Evolutionary conservation across 805 yeast species (phyloP), one percentile per base, ranked within the genome.

Genomic region (Debaryomyces hansenii): DNA sequence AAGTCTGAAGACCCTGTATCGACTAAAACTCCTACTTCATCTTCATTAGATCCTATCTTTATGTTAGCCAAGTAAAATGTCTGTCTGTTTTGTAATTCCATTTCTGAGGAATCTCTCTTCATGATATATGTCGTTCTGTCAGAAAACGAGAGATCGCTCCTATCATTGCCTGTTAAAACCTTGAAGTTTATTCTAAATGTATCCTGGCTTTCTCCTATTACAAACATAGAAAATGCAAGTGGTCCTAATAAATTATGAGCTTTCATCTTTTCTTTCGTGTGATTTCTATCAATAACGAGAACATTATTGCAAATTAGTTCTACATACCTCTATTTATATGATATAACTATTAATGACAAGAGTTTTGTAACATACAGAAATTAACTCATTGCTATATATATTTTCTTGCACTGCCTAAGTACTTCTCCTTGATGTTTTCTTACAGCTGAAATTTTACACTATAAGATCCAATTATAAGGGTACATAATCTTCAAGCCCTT

Each of bases 1-100:
- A 72, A 58, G 51, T 72, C 77, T 8, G 74, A 66, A 5, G 75
- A 68, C 2, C 75, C 77, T 20, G 75, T 72, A 52, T 70, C 75
- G 8, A 72, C 62, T 49, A 68, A 57, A 2, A 69, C 72, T 8
- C 59, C 55, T 7, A 59, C 60, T 28, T 53, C 38, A 20, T 69
- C 64, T 37, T 50, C 40, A 35, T 60, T 52, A 8, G 68, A 60
- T 7, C 76, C 75, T 11, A 67, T 49, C 24, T 52, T 37, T 36
- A 68, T 48, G 8, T 51, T 45, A 2, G 63, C 56, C 57, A 63
- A 46, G 48, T 68, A 67, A 47, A 64, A 68, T 1, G 68, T 66
- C 29, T 56, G 52, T 38, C 54, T 48, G 51, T 68, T 68, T 18
- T 50, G 15, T 21, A 63, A 24, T 7, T 36, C 51, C 60, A 63